A percentile compares a stretch with the other conserved stretches of the same genome.
These are phyloP conservation scores for Vigna radiata DNA, from an alignment of 306 rosid genomes.

Conservation along the genomic window DNA sequence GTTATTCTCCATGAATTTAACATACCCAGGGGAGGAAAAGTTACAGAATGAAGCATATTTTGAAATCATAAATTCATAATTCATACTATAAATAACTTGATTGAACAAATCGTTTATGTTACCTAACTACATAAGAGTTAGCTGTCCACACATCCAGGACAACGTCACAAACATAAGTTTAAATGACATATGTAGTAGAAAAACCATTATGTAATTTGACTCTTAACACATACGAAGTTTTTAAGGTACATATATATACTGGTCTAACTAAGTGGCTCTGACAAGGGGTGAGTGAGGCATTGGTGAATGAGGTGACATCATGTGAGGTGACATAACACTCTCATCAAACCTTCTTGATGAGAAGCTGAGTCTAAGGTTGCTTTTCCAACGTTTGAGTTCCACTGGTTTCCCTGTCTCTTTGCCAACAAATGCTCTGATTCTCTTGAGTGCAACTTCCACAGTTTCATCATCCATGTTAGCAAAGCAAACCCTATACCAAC, in stretches of 20 bases:
- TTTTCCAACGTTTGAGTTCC: slow-evolving; percentile 46
- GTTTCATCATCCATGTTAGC: slow-evolving; percentile 88
- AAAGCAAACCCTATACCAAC: slow-evolving; percentile 94
- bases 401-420: slow-evolving; percentile 36
- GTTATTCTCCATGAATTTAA: background rate
- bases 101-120: slow-evolving; percentile 22
- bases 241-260: background rate
- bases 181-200: background rate
- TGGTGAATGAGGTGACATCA: slow-evolving; percentile 83
- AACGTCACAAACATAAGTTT: slow-evolving; percentile 2
- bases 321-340: slow-evolving; percentile 64
- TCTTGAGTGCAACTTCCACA: slow-evolving; percentile 63
- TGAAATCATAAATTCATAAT: background rate
- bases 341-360: slow-evolving; percentile 65
- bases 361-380: slow-evolving; percentile 64
- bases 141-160: slow-evolving; percentile 25
- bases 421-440: slow-evolving; percentile 67
- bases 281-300: slow-evolving; percentile 83
- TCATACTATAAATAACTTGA: background rate
- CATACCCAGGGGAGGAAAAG: background rate
- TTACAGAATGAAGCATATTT: background rate
- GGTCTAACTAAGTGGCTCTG: slow-evolving; percentile 46
- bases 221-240: background rate
- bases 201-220: background rate
- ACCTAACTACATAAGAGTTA: slow-evolving; percentile 22